Percentiles rank a stretch among this genome's conserved stretches.
Evolutionary conservation across 139 green algal genomes (phyloP).

Genomic region (Ettlia oleoabundans): DNA sequence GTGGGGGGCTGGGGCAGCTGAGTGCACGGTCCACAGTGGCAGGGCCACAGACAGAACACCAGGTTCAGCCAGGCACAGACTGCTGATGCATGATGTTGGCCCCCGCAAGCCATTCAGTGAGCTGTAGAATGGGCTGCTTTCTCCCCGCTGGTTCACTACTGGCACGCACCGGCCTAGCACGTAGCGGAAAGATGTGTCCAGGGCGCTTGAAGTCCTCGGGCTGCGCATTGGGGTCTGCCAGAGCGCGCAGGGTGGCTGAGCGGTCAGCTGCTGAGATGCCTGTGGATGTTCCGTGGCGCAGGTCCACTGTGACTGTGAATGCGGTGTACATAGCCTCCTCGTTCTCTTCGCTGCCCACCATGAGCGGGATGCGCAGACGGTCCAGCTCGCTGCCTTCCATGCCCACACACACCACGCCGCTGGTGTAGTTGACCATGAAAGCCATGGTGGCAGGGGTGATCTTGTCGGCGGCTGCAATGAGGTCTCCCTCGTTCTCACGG

Average conservation of each 20-base stretch:
- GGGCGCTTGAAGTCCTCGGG: conserved; percentile 86
- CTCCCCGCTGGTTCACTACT: background rate
- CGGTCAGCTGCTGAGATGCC: conserved; percentile 95
- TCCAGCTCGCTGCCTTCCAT: conserved; percentile 79
- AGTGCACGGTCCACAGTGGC: too few species aligned
- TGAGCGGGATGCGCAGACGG: conserved; percentile 93
- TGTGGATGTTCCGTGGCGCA: conserved; percentile 84
- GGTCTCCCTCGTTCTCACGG: conserved; percentile 98
- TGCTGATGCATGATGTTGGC: too few species aligned
- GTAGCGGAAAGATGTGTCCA: conserved; percentile 97
- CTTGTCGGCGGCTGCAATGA: conserved; percentile 94
- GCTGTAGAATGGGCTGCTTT: background rate
- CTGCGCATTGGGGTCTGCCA: conserved; percentile 69
- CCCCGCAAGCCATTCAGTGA: too few species aligned
- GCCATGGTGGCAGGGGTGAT: conserved; percentile 84
- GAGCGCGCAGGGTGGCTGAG: conserved; percentile 79
- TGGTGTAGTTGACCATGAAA: conserved; percentile 94
- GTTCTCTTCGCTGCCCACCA: conserved; percentile 82
- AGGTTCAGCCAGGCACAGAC: too few species aligned
- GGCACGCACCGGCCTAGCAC: conserved; percentile 49
- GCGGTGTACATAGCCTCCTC: conserved; percentile 93
- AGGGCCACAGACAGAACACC: too few species aligned
- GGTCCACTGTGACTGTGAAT: conserved; percentile 95
- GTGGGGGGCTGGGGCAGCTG: too few species aligned
- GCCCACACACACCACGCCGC: conserved; percentile 83